phyloP scores from a whole-genome alignment of 495 filamentous ascomycete genomes.

The Aspergillus cristatus region DNA sequence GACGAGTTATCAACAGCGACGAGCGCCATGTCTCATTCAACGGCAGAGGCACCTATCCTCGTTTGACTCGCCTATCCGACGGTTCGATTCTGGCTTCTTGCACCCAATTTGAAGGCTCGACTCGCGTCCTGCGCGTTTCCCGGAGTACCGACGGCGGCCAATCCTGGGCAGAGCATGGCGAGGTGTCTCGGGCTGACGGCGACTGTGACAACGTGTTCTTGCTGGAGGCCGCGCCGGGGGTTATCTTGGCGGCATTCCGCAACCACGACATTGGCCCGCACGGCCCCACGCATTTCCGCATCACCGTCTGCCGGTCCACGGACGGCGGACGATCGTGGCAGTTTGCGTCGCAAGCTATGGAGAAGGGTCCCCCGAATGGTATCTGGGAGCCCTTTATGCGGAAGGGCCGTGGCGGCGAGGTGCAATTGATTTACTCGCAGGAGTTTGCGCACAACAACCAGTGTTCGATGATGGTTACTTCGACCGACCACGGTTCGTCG shows the following conservation, averaged over 20 bases:
- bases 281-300: conserved; percentile 43
- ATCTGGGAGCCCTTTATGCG: conserved; percentile 57
- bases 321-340: conserved; percentile 46
- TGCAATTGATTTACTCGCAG: conserved; percentile 50
- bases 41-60: conserved; percentile 32
- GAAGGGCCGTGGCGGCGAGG: conserved; percentile 34
- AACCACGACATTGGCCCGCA: conserved; percentile 43
- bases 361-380: conserved; percentile 34
- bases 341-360: conserved; percentile 45
- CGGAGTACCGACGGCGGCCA: conserved; percentile 29
- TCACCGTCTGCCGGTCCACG: conserved; percentile 48
- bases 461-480: conserved; percentile 48
- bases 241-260: conserved; percentile 49
- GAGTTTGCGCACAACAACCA: conserved; percentile 49
- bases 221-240: conserved; percentile 39
- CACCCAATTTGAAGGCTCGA: conserved; percentile 23
- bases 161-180: conserved; percentile 25
- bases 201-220: conserved; percentile 55
- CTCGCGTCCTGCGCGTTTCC: conserved; percentile 23
- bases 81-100: conserved; percentile 34
- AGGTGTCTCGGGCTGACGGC: conserved; percentile 27
- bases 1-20: conserved; percentile 20
- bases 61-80: conserved; percentile 28
- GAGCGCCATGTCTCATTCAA: conserved; percentile 32
- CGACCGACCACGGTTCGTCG: conserved; percentile 42